phyloP scores from a whole-genome alignment of 306 rosid genomes.

The Glycine soja region DNA sequence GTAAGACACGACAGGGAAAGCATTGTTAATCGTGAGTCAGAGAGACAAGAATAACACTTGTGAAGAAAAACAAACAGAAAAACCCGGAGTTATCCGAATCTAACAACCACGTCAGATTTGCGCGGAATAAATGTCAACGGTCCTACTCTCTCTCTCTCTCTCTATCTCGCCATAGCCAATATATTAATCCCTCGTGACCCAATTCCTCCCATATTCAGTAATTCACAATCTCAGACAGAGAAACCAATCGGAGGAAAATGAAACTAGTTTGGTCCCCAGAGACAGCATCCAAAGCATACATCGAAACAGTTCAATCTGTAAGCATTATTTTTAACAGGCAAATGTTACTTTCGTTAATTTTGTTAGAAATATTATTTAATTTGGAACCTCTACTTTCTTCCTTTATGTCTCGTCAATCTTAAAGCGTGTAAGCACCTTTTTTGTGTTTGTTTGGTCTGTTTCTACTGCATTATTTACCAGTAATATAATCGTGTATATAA shows the following conservation, averaged over 20 bases:
- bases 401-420: too few relatives aligned
- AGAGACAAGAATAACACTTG: not conserved
- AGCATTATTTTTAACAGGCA: too few relatives aligned
- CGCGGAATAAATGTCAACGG: conserved; percentile 61
- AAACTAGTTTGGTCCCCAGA: conserved; percentile 95
- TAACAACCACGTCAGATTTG: conserved; percentile 60
- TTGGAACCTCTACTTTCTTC: too few relatives aligned
- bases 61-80: not conserved
- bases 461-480: too few relatives aligned
- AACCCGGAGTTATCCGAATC: conserved; percentile 45
- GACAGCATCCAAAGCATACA: conserved; percentile 85
- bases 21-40: not conserved
- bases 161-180: not conserved
- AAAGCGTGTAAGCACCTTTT: too few relatives aligned
- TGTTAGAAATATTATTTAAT: too few relatives aligned
- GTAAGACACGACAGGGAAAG: conserved; percentile 24
- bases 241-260: conserved; percentile 48
- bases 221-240: conserved; percentile 13
- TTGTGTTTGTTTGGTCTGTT: too few relatives aligned
- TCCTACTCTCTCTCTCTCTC: not conserved
- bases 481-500: too few relatives aligned
- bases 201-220: not conserved
- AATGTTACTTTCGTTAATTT: too few relatives aligned
- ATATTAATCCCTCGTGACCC: not conserved
- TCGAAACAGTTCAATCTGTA: conserved; percentile 75